These are phyloP conservation scores for Eugenia klotzschiana DNA, from an alignment of 441 rosid species.

Conservation along the genomic window DNA sequence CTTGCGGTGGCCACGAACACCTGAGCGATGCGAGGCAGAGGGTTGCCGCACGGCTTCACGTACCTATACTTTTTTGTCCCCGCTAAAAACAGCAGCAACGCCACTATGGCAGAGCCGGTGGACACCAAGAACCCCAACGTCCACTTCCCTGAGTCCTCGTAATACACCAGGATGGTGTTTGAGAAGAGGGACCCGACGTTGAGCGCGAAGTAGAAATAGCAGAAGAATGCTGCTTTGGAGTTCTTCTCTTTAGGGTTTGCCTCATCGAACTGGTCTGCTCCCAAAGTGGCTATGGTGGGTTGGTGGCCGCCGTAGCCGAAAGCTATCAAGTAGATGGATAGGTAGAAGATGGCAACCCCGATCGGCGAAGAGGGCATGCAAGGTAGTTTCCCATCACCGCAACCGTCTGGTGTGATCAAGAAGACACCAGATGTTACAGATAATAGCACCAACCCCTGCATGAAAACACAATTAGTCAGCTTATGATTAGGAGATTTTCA, in stretches of 20 bases:
- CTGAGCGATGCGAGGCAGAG: neutral
- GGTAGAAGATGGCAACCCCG: neutral
- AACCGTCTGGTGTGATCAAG: neutral
- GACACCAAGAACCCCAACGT: neutral
- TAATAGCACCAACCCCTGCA: neutral
- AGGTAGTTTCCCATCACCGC: neutral
- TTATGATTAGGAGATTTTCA: neutral
- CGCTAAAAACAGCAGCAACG: neutral
- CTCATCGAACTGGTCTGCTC: constrained; percentile 1
- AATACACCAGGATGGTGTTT: neutral
- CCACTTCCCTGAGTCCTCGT: neutral
- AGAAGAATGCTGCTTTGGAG: neutral
- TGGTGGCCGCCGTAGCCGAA: constrained; percentile 1
- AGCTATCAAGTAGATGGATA: neutral
- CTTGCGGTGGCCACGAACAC: neutral
- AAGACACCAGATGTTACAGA: neutral
- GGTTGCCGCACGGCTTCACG: neutral
- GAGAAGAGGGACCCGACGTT: neutral
- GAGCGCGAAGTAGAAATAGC: neutral
- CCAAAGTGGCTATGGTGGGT: constrained; percentile 2
- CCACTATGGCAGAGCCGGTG: neutral
- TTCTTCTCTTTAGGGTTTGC: neutral
- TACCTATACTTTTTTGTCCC: neutral
- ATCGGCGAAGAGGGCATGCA: neutral
- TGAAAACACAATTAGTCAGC: neutral